Base-by-base conservation (phyloP, 2,329 filamentous ascomycete genomes). In the Tolypocladium cylindrosporum region DNA sequence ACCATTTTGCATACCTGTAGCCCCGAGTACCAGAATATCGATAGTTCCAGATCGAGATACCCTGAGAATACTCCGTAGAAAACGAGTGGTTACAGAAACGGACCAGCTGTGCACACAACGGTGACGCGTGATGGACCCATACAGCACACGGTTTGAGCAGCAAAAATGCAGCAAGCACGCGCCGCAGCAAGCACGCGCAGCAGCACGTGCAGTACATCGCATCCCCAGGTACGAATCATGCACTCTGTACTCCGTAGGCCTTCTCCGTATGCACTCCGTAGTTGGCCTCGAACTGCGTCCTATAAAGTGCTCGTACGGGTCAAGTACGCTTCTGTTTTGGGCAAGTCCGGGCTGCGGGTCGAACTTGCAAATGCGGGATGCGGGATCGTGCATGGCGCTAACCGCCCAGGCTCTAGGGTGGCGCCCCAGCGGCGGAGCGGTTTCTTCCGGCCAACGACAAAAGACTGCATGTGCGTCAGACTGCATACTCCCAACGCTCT, bases 291-390 rank as follows among this genome's bases (percentile, higher is more conserved):
- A 14, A 34, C 16, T 34, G 27, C 27, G 48, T 31, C 45, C 45
- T 50, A 50, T 50, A 27, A 34, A 34, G 43, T 10, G 27, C 27
- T 16, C 24, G 45, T 8, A 31, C 45, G 27, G 9, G 48, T 3
- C 27, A 16, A 16, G 14, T 11, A 31, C 48, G 27, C 48, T 68
- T 37, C 67, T 60, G 48, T 45, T 63, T 68, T 68, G 59, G 67
- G 67, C 61, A 68, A 66, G 62, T 68, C 67, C 67, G 67, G 61
- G 9, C 16, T n/a, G 16, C 31, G 31, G 48, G 48, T 21, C 48
- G 31, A 36, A 13, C 36, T 1, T 41, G 43, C 43, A 57, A 57
- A 40, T 45, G 54, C 45, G n/a, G 19, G 27, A 27, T 16, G 27
- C 31, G 34, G 40, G 40, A 55, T 41, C 42, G 31, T 34, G 39